phyloP scores from a whole-genome alignment of 164 flowering plant genomes.

The Paratinospora sagittata region DNA sequence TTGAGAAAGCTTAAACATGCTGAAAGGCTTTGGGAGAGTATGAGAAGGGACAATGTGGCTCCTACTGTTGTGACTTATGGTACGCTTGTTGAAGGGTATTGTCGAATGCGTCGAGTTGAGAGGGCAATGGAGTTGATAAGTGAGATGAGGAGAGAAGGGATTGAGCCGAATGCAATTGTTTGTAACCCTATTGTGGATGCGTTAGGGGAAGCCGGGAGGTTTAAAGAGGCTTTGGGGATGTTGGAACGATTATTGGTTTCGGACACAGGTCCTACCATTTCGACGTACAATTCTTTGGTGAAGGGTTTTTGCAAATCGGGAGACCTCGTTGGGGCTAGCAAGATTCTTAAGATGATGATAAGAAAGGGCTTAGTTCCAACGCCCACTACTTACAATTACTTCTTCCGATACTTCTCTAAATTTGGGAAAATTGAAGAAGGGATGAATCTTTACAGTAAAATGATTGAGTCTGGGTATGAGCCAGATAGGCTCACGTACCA shows the following conservation, averaged over 20 bases:
- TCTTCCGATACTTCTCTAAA: slow-evolving; percentile 50
- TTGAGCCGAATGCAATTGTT: slow-evolving; percentile 56
- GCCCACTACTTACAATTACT: slow-evolving; percentile 71
- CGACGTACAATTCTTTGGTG: slow-evolving; percentile 67
- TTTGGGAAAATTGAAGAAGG: slow-evolving; percentile 59
- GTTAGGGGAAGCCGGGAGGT: slow-evolving; percentile 62
- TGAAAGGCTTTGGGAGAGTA: slow-evolving; percentile 51
- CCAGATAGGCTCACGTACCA: slow-evolving; percentile 72
- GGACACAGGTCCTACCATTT: slow-evolving; percentile 56
- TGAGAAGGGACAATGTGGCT: slow-evolving; percentile 45
- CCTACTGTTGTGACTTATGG: slow-evolving; percentile 65
- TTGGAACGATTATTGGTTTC: slow-evolving; percentile 44
- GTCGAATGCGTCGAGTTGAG: slow-evolving; percentile 57
- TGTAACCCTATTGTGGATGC: slow-evolving; percentile 76
- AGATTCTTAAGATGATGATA: slow-evolving; percentile 66
- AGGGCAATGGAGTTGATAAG: slow-evolving; percentile 56
- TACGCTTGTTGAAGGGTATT: slow-evolving; percentile 77
- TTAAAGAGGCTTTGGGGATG: slow-evolving; percentile 50
- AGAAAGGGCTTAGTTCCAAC: slow-evolving; percentile 56
- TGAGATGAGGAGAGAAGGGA: slow-evolving; percentile 58
- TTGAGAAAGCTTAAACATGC: slow-evolving; percentile 54
- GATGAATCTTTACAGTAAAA: slow-evolving; percentile 68
- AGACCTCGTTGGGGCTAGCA: slow-evolving; percentile 38
- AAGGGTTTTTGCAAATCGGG: slow-evolving; percentile 31
- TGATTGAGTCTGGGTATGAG: slow-evolving; percentile 61